Evolutionary conservation across 1,139 yeast species (phyloP).

Genomic region (Blastobotrys apis): DNA sequence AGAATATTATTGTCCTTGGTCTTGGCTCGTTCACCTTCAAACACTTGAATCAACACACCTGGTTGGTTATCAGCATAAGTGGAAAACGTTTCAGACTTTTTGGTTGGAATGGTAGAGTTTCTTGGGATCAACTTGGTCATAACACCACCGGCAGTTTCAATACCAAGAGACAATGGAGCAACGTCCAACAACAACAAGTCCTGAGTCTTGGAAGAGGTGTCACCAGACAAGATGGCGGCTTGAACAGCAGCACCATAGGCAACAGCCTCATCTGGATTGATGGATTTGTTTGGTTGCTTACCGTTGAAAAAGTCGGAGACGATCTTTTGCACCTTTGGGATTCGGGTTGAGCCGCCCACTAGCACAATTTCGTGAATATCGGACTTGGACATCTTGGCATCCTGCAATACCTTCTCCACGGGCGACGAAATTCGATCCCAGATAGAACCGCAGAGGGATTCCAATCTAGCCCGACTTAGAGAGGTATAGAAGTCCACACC

Average conservation of each 20-base stretch:
- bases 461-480: conserved; percentile 90
- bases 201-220: conserved; percentile 69
- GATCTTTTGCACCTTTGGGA: conserved; percentile 97
- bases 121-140: conserved; percentile 96
- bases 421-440: conserved; percentile 91
- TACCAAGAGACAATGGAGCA: conserved; percentile 91
- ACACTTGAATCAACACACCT: conserved; percentile 92
- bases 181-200: conserved; percentile 87
- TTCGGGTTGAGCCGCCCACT: conserved; percentile 98
- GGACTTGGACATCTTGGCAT: conserved; percentile 75
- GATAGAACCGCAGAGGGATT: conserved; percentile 81
- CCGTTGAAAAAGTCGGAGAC: conserved; percentile 85
- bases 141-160: conserved; percentile 97
- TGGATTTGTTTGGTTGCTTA: conserved; percentile 91
- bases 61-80: conserved; percentile 97
- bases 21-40: conserved; percentile 95
- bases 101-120: conserved; percentile 95
- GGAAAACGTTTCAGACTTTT: conserved; percentile 87
- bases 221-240: conserved; percentile 93
- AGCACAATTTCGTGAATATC: conserved; percentile 89
- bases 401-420: conserved; percentile 87
- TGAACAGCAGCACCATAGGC: conserved; percentile 98
- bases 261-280: conserved; percentile 96
- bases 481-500: conserved; percentile 95
- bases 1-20: conserved; percentile 92